Evolutionary conservation across 768 basidiomycete species (phyloP).

Genomic region (Boletus pseudo-olivaceus): DNA sequence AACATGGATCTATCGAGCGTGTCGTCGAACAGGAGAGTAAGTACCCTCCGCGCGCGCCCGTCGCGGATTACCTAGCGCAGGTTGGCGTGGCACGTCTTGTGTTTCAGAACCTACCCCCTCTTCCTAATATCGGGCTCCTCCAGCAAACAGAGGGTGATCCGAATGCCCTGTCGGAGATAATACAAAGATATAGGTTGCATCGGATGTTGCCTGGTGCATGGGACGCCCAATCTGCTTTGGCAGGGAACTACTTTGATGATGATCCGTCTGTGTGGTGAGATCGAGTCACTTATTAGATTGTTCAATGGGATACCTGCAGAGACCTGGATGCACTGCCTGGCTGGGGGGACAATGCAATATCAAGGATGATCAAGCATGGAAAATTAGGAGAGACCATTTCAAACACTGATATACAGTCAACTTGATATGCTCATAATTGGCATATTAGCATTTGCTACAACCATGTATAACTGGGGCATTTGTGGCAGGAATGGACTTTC

Average conservation of each 20-base stretch:
- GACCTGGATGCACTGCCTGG: neutral
- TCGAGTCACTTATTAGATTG: neutral
- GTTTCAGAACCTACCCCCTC: conserved; percentile 63
- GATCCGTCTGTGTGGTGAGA: conserved; percentile 40
- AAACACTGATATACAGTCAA: too few species aligned
- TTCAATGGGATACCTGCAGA: neutral
- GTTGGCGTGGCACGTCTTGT: conserved; percentile 59
- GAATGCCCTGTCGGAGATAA: conserved; percentile 39
- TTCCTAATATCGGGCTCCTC: conserved; percentile 43
- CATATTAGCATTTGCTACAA: too few species aligned
- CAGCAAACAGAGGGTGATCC: conserved; percentile 39
- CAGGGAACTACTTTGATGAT: conserved; percentile 67
- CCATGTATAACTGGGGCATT: too few species aligned
- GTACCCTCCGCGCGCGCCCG: conserved; percentile 47
- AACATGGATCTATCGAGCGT: conserved; percentile 69
- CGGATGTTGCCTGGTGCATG: conserved; percentile 37
- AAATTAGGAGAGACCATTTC: too few species aligned
- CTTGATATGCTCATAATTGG: too few species aligned
- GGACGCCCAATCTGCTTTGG: conserved; percentile 44
- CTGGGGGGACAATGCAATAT: neutral
- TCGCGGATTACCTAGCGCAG: conserved; percentile 57
- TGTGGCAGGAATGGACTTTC: too few species aligned
- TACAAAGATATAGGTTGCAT: conserved; percentile 51
- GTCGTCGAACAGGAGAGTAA: conserved; percentile 53
- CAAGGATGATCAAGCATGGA: too few species aligned